phyloP scores from a whole-genome alignment of 148 eudicot species.

The Simmondsia chinensis region DNA sequence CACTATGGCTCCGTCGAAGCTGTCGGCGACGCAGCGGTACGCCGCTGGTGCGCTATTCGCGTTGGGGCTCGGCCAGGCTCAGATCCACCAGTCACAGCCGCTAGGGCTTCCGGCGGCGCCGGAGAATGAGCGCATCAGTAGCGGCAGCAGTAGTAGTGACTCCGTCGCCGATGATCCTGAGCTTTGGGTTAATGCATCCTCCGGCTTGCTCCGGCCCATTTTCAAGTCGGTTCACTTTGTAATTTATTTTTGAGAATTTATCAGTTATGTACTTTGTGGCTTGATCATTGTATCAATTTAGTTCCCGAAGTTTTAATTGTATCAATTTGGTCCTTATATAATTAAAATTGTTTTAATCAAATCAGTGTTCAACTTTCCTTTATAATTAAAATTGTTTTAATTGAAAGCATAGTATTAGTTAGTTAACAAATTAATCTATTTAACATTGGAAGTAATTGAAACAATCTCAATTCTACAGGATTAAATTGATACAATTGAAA shows the following conservation, averaged over 20 bases:
- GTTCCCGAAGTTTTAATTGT: background rate
- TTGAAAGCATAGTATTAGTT: no score
- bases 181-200: conserved; percentile 56
- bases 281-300: background rate
- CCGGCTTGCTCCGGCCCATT: conserved; percentile 69
- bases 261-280: background rate
- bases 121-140: conserved; percentile 20
- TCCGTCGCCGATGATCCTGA: conserved; percentile 52
- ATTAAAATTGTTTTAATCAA: no score
- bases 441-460: no score
- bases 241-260: background rate
- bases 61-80: conserved; percentile 66
- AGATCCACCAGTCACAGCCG: conserved; percentile 61
- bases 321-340: no score
- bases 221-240: conserved; percentile 36
- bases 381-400: no score
- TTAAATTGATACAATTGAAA: no score
- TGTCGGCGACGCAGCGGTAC: conserved; percentile 61
- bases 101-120: conserved; percentile 19
- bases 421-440: no score
- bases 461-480: no score
- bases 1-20: conserved; percentile 36
- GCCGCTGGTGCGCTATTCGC: conserved; percentile 74
- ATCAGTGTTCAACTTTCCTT: background rate
- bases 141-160: conserved; percentile 33